phyloP scores from a whole-genome alignment of 1,139 yeast genomes.

The Pichia sp. region DNA sequence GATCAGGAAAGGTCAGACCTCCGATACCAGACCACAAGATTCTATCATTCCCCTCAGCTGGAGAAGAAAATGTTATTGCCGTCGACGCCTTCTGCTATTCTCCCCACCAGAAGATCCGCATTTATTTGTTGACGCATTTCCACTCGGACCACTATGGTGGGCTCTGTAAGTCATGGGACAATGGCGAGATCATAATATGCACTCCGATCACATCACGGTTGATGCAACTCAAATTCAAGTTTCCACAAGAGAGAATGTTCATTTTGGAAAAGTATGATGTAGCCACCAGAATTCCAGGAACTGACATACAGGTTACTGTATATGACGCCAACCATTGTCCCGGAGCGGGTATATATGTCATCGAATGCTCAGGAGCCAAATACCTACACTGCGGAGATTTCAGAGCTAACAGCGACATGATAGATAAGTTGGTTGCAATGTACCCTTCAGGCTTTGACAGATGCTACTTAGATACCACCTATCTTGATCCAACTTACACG shows the following conservation, averaged over 20 bases:
- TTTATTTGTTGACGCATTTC: slow-evolving; percentile 72
- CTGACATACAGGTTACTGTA: slow-evolving; percentile 55
- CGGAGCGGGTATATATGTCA: slow-evolving; percentile 79
- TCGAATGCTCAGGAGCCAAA: slow-evolving; percentile 41
- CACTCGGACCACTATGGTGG: slow-evolving; percentile 96
- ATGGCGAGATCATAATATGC: slow-evolving; percentile 58
- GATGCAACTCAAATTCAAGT: slow-evolving; percentile 10
- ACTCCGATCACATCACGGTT: slow-evolving; percentile 64
- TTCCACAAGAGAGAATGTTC: slow-evolving; percentile 41
- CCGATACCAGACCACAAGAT: slow-evolving; percentile 56
- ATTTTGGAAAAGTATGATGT: slow-evolving; percentile 27
- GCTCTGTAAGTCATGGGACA: slow-evolving; percentile 68
- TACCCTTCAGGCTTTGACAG: slow-evolving; percentile 45
- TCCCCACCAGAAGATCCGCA: slow-evolving; percentile 41
- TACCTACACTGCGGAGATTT: slow-evolving; percentile 90
- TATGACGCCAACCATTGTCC: slow-evolving; percentile 95
- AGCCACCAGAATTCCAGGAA: slow-evolving; percentile 35
- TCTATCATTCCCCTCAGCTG: slow-evolving; percentile 38
- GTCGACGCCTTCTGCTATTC: slow-evolving; percentile 69
- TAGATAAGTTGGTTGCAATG: slow-evolving; percentile 34
- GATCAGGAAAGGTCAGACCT: slow-evolving; percentile 32
- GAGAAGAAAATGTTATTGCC: slow-evolving; percentile 36
- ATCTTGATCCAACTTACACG: slow-evolving; percentile 64
- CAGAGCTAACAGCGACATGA: slow-evolving; percentile 54
- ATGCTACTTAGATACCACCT: slow-evolving; percentile 84